Percentiles rank a stretch among this genome's conserved stretches.
Evolutionary conservation across 202 grass and related monocot species (phyloP).

Genomic region (Zoysia matrella): DNA sequence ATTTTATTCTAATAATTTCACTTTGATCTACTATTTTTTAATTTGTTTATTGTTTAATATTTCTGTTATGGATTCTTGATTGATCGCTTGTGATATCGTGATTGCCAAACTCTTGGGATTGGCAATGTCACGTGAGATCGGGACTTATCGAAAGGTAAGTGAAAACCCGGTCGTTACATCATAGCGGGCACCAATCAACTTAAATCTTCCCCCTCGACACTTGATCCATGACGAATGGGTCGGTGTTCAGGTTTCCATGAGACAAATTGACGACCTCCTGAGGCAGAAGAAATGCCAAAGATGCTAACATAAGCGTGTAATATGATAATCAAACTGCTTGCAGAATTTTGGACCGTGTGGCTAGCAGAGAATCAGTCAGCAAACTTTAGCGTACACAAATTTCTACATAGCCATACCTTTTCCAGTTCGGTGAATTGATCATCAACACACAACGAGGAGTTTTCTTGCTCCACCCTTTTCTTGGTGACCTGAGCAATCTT

Average conservation of each 20-base stretch:
- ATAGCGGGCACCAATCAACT: no score
- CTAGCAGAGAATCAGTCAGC: not conserved
- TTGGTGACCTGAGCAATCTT: constrained; percentile 58
- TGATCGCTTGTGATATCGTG: no score
- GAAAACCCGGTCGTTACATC: no score
- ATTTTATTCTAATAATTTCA: no score
- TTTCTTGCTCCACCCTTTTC: constrained; percentile 55
- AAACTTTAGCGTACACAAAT: no score
- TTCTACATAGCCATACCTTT: constrained; percentile 40
- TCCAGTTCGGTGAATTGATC: constrained; percentile 72
- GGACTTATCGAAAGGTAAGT: no score
- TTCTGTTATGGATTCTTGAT: no score
- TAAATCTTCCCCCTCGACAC: no score
- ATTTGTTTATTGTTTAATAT: no score
- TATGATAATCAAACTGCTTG: not conserved
- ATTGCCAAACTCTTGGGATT: no score
- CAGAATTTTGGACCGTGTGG: not conserved
- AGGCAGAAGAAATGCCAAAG: constrained; percentile 15
- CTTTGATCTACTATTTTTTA: no score
- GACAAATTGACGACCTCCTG: constrained; percentile 38
- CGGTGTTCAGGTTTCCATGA: constrained; percentile 25
- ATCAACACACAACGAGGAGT: constrained; percentile 40
- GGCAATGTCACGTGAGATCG: no score
- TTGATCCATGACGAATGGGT: constrained; percentile 22
- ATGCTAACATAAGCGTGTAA: not conserved